Percentiles rank a stretch among this genome's conserved stretches.
phyloP scores from a whole-genome alignment of 441 rosid genomes.

The Pelargonium citronellum region DNA sequence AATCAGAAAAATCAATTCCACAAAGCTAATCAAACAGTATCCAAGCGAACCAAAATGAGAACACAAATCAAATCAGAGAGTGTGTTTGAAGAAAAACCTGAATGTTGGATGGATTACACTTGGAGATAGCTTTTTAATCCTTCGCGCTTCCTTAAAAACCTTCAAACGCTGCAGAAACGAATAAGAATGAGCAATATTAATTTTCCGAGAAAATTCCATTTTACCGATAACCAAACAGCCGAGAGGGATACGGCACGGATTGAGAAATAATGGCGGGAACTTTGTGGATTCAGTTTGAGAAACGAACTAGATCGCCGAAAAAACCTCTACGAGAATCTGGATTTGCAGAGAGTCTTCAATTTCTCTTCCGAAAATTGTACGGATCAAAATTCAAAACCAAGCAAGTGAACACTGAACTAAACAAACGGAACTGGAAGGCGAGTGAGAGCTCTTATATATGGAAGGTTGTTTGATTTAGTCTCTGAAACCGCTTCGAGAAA shows the following conservation, averaged over 20 bases:
- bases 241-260: neutral
- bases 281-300: constrained; percentile 54
- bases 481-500: too few relatives aligned
- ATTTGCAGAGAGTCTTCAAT: constrained; percentile 33
- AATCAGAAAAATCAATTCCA: neutral
- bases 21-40: neutral
- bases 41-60: neutral
- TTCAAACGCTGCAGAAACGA: neutral
- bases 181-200: neutral
- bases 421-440: neutral
- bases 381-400: neutral
- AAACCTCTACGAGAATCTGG: constrained; percentile 40
- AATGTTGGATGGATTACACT: neutral
- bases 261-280: constrained; percentile 46
- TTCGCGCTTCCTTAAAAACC: neutral
- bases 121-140: neutral
- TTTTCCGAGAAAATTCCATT: constrained; percentile 7
- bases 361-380: neutral
- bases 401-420: neutral
- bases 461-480: too few relatives aligned
- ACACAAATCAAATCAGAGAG: neutral
- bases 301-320: constrained; percentile 45
- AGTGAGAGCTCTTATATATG: neutral
- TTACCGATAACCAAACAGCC: neutral
- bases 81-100: neutral